Base-by-base conservation (phyloP, 2,329 filamentous ascomycete species). In the Aspergillus arachidicola region DNA sequence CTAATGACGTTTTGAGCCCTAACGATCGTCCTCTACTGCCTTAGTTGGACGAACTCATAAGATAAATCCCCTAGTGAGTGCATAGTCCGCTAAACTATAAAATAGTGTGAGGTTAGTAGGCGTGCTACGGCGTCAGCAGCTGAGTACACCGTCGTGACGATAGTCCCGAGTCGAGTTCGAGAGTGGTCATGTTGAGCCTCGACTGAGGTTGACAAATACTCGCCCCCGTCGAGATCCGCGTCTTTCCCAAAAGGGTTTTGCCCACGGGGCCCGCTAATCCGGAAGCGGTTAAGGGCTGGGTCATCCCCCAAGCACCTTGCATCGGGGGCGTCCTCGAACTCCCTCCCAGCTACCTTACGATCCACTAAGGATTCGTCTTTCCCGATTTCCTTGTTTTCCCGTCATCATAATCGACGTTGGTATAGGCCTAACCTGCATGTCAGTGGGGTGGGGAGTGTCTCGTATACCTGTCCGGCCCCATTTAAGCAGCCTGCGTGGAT, bases 201-300 rank as follows among this genome's bases (percentile, higher is more conserved):
- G 64, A 63, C 45, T 36, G 23, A 28, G 41, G 53, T 38, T 64
- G 63, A 68, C 63, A 63, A 67, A 68, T 68, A 64, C 59, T 62
- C 66, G 68, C 32, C 66, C 66, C 21, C 23, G 41, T 62, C 38
- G 48, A 54, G 64, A 43, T 16, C 63, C 64, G 67, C 64, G 65
- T 65, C 60, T 63, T 67, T 67, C 66, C 66, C 63, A 62, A 68
- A 64, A 26, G 11, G 55, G 63, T 50, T 59, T 34, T 50, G 26
- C 58, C 43, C 21, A 54, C 26, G 41, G 36, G 41, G 50, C 11
- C 26, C 32, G 32, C 51, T 55, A 55, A 38, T 4, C 51, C 51
- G 11, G 6, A 55, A 55, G 2, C 1, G 21, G 51, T 23, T 14
- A 36, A 38, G 51, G 23, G 6, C 6, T 12, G 32, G 32, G 51